Evolutionary conservation across 768 basidiomycete species (phyloP).

Genomic region (Psilocybe cubensis): DNA sequence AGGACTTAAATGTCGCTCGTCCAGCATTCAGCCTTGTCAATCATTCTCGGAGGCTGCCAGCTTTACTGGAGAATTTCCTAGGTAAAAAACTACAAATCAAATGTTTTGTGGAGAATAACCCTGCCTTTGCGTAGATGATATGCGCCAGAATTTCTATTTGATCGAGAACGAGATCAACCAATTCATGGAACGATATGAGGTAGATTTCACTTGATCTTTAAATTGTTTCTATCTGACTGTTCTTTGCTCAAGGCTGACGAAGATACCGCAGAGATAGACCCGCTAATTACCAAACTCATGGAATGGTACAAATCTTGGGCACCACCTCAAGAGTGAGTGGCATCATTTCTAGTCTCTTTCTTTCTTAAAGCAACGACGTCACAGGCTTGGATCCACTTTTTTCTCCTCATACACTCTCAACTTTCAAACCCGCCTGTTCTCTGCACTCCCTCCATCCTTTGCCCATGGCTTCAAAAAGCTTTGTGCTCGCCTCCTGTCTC

Average conservation of each 20-base stretch:
- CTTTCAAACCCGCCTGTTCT: conserved; percentile 79
- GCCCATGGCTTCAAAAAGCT: conserved; percentile 70
- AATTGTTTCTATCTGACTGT: not conserved
- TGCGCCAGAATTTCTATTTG: conserved; percentile 60
- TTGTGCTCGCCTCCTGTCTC: conserved; percentile 59
- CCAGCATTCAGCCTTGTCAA: conserved; percentile 63
- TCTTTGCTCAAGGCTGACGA: conserved; percentile 35
- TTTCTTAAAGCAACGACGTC: conserved; percentile 9
- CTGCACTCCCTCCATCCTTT: conserved; percentile 70
- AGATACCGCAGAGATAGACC: conserved; percentile 51
- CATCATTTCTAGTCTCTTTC: conserved; percentile 1
- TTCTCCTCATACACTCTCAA: conserved; percentile 62
- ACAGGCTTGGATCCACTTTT: conserved; percentile 64
- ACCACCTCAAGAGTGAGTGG: conserved; percentile 63
- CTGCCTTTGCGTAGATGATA: conserved; percentile 49
- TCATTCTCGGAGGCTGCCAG: conserved; percentile 60
- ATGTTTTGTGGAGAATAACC: not conserved
- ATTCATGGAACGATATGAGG: conserved; percentile 67
- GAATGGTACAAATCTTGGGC: conserved; percentile 82
- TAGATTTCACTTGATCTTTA: conserved; percentile 26
- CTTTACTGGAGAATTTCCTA: conserved; percentile 71
- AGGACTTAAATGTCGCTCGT: conserved; percentile 53
- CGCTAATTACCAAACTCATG: conserved; percentile 60
- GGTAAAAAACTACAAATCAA: conserved; percentile 42
- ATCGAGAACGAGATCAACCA: conserved; percentile 62